Conservation (phyloP, 495 filamentous ascomycete species). For the Delitschia confertaspora region DNA sequence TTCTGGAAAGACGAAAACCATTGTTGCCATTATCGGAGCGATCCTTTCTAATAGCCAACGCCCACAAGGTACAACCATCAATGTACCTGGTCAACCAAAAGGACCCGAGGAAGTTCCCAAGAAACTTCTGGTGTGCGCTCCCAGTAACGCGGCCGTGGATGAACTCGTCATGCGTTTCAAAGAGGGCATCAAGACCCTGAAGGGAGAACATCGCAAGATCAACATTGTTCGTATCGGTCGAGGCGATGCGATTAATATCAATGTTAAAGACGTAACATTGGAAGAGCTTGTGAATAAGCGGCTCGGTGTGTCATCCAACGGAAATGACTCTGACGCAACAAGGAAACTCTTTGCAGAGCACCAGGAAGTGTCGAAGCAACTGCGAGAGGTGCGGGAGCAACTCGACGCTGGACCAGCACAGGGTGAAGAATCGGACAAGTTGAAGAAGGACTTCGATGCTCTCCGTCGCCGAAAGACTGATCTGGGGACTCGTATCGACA, state of each 20-base stretch:
- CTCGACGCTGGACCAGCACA: constrained; percentile 62
- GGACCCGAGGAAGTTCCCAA: constrained; percentile 40
- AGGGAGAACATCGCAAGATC: constrained; percentile 61
- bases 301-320: constrained; percentile 44
- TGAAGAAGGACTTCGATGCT: constrained; percentile 68
- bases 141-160: constrained; percentile 95
- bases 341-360: constrained; percentile 77
- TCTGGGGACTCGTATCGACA: constrained; percentile 74
- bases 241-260: constrained; percentile 84
- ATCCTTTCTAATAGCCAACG: constrained; percentile 56
- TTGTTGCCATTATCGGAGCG: constrained; percentile 89
- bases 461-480: constrained; percentile 65
- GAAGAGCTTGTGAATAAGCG: constrained; percentile 79
- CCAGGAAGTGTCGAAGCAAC: constrained; percentile 59
- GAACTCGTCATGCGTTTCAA: constrained; percentile 92
- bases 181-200: constrained; percentile 68
- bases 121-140: constrained; percentile 90
- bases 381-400: constrained; percentile 55
- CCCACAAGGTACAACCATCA: constrained; percentile 24
- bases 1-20: constrained; percentile 97
- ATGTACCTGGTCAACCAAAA: constrained; percentile 19
- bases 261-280: constrained; percentile 83
- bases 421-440: constrained; percentile 52
- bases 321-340: constrained; percentile 47
- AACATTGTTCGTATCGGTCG: constrained; percentile 86